A percentile compares a stretch with the other conserved stretches of the same genome.
phyloP scores from a whole-genome alignment of 129 eudicot genomes.

The Flaveria robusta region DNA sequence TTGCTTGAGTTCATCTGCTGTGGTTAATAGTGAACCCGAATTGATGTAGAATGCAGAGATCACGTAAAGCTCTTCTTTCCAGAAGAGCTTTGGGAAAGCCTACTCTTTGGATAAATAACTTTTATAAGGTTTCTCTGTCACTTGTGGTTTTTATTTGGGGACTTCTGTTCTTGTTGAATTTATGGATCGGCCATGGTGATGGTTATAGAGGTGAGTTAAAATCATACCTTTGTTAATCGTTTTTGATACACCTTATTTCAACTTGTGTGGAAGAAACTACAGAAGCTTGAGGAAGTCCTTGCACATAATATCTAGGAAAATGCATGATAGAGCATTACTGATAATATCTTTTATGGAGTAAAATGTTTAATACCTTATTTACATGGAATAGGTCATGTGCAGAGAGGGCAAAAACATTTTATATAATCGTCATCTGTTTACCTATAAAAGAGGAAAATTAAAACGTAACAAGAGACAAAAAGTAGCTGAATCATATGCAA shows the following conservation, averaged over 20 bases:
- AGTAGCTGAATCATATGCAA: slow-evolving; percentile 1
- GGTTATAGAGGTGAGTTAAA: slow-evolving; percentile 63
- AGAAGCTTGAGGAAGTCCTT: not conserved
- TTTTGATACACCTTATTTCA: not conserved
- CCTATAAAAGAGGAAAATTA: not conserved
- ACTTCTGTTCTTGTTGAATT: slow-evolving; percentile 63
- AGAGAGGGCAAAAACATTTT: not conserved
- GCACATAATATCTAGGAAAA: not conserved
- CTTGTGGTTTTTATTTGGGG: slow-evolving; percentile 79
- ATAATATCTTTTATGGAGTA: not conserved
- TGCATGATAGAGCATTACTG: not conserved
- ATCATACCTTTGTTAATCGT: not conserved
- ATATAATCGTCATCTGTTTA: not conserved
- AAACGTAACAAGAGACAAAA: not conserved
- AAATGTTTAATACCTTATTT: not conserved
- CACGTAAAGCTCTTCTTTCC: slow-evolving; percentile 92
- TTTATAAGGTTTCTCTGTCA: slow-evolving; percentile 71
- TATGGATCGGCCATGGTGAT: slow-evolving; percentile 81
- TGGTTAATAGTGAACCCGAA: slow-evolving; percentile 37
- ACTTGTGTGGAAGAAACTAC: not conserved
- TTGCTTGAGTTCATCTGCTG: slow-evolving; percentile 26
- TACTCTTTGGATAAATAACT: slow-evolving; percentile 45
- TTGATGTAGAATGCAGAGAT: slow-evolving; percentile 96
- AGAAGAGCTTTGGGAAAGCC: slow-evolving; percentile 76
- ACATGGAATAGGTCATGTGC: not conserved